These are phyloP conservation scores for Sclerotinia nivalis DNA, from an alignment of 2,329 filamentous ascomycete genomes.

Conservation along the genomic window DNA sequence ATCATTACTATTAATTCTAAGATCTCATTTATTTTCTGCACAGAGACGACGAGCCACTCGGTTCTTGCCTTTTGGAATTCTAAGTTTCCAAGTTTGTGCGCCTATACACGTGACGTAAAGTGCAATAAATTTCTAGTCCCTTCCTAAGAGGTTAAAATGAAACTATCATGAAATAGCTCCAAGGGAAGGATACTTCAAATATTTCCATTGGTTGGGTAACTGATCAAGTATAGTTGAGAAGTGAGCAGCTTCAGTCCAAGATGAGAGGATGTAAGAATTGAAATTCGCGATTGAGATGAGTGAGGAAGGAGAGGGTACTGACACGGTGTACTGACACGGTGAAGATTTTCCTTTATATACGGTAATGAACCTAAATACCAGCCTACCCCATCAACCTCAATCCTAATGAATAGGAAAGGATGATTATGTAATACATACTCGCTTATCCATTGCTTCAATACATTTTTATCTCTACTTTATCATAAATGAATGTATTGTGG, in stretches of 20 bases:
- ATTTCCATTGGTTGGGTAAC: background rate
- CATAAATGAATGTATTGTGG: background rate
- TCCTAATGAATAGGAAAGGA: background rate
- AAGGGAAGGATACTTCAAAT: too few species aligned
- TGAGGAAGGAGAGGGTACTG: too few species aligned
- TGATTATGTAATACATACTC: background rate
- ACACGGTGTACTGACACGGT: too few species aligned
- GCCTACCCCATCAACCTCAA: background rate
- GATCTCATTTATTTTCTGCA: background rate
- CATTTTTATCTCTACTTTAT: background rate
- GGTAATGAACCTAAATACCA: background rate
- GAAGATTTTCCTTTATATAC: too few species aligned
- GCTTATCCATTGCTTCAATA: background rate
- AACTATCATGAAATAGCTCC: background rate
- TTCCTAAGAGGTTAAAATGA: background rate
- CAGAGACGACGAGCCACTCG: background rate
- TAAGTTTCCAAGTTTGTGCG: background rate
- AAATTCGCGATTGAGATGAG: too few species aligned
- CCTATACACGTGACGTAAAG: background rate
- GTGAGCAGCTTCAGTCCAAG: too few species aligned
- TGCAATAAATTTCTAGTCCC: too few species aligned
- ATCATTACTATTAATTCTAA: background rate
- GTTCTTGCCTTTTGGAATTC: background rate
- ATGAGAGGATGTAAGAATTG: too few species aligned
- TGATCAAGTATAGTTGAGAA: too few species aligned